Percentiles rank a stretch among this genome's conserved stretches.
phyloP scores from a whole-genome alignment of 805 yeast genomes.

The Saturnispora dispora region DNA sequence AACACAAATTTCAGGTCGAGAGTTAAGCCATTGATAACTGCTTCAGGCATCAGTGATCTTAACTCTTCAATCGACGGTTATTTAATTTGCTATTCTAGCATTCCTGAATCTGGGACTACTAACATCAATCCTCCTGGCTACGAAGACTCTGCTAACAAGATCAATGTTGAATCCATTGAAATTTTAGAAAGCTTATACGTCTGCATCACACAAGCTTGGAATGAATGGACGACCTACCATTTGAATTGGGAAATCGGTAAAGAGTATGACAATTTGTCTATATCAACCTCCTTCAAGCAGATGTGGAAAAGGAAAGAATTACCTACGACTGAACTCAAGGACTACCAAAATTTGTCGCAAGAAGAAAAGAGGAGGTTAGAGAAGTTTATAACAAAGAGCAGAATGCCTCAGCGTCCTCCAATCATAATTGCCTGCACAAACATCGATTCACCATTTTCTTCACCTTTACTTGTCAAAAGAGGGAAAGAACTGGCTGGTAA shows the following conservation, averaged over 20 bases:
- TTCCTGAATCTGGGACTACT: conserved; percentile 42
- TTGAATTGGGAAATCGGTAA: conserved; percentile 51
- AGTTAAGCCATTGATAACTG: conserved; percentile 61
- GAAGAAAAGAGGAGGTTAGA: conserved; percentile 4
- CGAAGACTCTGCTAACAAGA: conserved; percentile 1
- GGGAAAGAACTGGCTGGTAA: conserved; percentile 48
- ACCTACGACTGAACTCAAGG: conserved; percentile 4
- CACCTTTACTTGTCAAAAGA: conserved; percentile 48
- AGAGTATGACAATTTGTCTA: conserved; percentile 58
- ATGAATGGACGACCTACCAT: conserved; percentile 48
- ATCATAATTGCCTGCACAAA: conserved; percentile 62
- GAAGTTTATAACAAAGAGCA: neutral
- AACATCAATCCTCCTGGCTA: conserved; percentile 12
- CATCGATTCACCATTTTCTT: conserved; percentile 43
- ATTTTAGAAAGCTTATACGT: conserved; percentile 40
- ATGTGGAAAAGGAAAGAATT: conserved; percentile 40
- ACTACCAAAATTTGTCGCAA: neutral
- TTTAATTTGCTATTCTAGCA: conserved; percentile 56
- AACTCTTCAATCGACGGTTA: conserved; percentile 74
- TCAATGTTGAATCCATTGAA: conserved; percentile 19
- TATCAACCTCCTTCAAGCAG: conserved; percentile 47
- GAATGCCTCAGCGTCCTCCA: conserved; percentile 41
- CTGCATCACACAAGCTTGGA: conserved; percentile 67
- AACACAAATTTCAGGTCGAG: conserved; percentile 20
- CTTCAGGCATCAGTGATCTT: conserved; percentile 70